phyloP scores from a whole-genome alignment of 23 red algal genomes.

The Cyanidioschyzon merolae region DNA sequence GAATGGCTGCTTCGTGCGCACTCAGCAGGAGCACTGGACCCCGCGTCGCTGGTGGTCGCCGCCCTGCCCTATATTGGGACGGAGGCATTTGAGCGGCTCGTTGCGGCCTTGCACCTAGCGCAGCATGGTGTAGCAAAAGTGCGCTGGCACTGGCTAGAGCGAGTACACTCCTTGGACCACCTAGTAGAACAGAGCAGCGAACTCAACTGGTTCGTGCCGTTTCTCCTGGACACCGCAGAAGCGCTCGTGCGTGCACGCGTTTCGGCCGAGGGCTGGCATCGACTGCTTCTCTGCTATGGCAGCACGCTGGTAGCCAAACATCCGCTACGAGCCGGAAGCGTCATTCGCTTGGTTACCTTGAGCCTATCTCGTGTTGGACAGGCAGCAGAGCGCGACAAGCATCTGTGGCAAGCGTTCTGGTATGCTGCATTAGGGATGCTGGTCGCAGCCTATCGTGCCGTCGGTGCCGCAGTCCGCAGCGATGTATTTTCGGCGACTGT shows the following conservation, averaged over 20 bases:
- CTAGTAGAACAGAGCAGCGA: not conserved
- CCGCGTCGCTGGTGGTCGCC: not conserved
- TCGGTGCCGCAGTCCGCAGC: not conserved
- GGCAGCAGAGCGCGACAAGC: not conserved
- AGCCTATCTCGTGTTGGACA: not conserved
- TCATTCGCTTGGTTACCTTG: not conserved
- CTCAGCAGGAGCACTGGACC: not conserved
- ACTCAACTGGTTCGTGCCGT: not conserved
- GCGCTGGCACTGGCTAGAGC: not conserved
- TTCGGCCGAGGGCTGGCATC: not conserved
- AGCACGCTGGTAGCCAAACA: not conserved
- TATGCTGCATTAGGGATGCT: not conserved
- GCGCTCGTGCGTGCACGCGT: not conserved
- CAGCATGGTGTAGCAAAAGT: not conserved
- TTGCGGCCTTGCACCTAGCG: not conserved
- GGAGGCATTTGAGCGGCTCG: not conserved
- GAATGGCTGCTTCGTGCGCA: slow-evolving; percentile 12
- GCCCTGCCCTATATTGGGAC: slow-evolving; percentile 1
- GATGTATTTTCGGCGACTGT: not conserved
- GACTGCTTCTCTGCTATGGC: not conserved
- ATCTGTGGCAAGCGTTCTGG: not conserved
- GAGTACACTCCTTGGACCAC: not conserved
- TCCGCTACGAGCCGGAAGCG: not conserved
- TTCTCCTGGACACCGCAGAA: not conserved
- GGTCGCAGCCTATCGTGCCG: not conserved